Base-by-base conservation (phyloP, 1,284 basidiomycete species). In the Xerocomus cyaneibrunnescens region DNA sequence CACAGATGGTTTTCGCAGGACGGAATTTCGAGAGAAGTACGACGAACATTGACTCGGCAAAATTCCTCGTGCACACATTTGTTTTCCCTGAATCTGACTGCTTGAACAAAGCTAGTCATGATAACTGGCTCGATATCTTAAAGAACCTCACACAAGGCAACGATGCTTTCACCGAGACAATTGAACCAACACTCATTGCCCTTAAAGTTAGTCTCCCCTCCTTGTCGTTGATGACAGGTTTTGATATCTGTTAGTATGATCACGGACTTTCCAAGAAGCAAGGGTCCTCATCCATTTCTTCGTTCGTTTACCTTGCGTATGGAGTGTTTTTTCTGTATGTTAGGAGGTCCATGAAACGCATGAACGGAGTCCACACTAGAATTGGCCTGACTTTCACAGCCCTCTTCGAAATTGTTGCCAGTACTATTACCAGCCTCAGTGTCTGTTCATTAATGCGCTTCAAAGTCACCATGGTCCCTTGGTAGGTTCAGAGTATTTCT, bases 381-480 rank as follows among this genome's bases (percentile, higher is more conserved):
- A 79, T 93, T 47, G 96, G 96, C 72, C 76, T 99, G 22, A 91
- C 93, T 1, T 92, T 98, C 67, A 98, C 96, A 2, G 96, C 94
- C 16, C 76, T 93, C 21, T 89, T 95, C 19, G 93, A 98, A 71
- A 87, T 98, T 43, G 73, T 87, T 6, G 92, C 92, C 57, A 94
- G 92, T 73, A 94, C 95, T 3, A 84, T 98, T 59, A 96, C 94
- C 56, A 94, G 91, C 64, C 78, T 98, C 48, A 94, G 90, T 66
- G 88, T 98, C 35, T 94, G 92, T 62, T 90, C 91, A 17, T 76
- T 95, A 19, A 82, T 87, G 40, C 89, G 91, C 2, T 90, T 94
- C 69, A 86, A 85, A 55, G 80, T 94, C 8, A 92, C 87, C 1
- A 85, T 94, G 77, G 89, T 94, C 19, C 93, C 92, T 27, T 93